Conservation (phyloP, 306 rosid genomes). For the Vigna reflexopilosa region DNA sequence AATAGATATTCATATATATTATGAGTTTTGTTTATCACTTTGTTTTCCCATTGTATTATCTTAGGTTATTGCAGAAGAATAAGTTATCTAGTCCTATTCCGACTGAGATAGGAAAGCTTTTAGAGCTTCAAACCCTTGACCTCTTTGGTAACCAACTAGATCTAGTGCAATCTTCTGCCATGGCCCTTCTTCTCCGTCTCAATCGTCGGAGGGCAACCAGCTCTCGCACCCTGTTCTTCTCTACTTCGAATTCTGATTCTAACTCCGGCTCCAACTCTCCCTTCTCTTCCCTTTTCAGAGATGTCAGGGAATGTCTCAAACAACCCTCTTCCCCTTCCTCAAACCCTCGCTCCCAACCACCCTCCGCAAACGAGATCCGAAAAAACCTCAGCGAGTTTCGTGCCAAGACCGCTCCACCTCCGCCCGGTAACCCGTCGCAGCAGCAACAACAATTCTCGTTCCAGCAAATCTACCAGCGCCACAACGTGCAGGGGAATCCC, state of each 20-base stretch:
- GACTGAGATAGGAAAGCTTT: too few species aligned
- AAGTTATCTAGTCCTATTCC: too few species aligned
- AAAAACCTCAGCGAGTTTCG: slow-evolving; percentile 55
- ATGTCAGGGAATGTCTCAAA: slow-evolving; percentile 52
- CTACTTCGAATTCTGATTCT: slow-evolving; percentile 48
- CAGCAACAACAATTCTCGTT: slow-evolving; percentile 45
- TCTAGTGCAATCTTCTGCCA: neutral
- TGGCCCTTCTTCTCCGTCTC: slow-evolving; percentile 60
- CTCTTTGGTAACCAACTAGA: too few species aligned
- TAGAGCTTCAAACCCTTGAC: too few species aligned
- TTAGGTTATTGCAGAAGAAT: too few species aligned
- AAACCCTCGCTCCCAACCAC: neutral
- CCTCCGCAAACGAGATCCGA: slow-evolving; percentile 42
- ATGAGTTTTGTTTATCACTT: too few species aligned
- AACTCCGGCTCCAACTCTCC: slow-evolving; percentile 30
- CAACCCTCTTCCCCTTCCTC: slow-evolving; percentile 20
- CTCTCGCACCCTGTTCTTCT: slow-evolving; percentile 49
- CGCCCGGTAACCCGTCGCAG: neutral
- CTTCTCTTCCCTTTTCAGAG: slow-evolving; percentile 47
- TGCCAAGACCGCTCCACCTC: slow-evolving; percentile 24
- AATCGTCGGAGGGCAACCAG: slow-evolving; percentile 28
- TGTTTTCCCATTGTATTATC: too few species aligned
- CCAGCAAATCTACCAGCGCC: slow-evolving; percentile 43
- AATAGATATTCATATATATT: too few species aligned
- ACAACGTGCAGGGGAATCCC: neutral